Conservation (phyloP, 805 yeast genomes). For the Saccharomycopsis capsularis region DNA sequence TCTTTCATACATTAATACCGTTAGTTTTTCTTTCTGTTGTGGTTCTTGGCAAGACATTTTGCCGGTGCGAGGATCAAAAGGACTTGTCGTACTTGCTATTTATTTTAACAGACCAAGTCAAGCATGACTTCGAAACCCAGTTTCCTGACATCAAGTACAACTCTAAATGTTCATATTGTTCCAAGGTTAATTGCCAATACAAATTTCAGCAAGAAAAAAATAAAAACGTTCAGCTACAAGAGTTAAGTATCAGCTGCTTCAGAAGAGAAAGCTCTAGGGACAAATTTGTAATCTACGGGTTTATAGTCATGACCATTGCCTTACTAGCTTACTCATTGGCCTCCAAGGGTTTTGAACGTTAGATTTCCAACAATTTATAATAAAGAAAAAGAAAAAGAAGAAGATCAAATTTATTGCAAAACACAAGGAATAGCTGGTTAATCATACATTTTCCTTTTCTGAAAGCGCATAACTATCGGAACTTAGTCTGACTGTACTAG, state of each 20-base stretch:
- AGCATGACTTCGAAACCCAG: not conserved
- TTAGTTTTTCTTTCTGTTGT: not conserved
- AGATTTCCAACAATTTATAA: too few species aligned
- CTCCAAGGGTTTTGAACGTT: too few species aligned
- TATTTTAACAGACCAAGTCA: slow-evolving; percentile 5
- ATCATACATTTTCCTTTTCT: too few species aligned
- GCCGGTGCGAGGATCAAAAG: slow-evolving; percentile 16
- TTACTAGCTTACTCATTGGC: slow-evolving; percentile 8
- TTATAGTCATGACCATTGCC: slow-evolving; percentile 6
- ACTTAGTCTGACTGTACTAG: too few species aligned
- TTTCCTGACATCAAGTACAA: slow-evolving; percentile 3
- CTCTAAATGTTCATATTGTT: slow-evolving; percentile 16
- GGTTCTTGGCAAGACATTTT: slow-evolving; percentile 9
- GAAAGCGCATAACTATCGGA: too few species aligned
- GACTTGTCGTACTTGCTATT: slow-evolving; percentile 14
- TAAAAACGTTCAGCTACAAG: slow-evolving; percentile 7
- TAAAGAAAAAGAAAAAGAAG: too few species aligned
- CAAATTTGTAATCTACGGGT: slow-evolving; percentile 18
- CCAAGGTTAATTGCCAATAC: slow-evolving; percentile 15
- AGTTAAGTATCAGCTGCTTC: slow-evolving; percentile 17
- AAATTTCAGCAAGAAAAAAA: not conserved
- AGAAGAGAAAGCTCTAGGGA: slow-evolving; percentile 19
- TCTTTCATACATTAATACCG: too few species aligned
- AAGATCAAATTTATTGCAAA: too few species aligned
- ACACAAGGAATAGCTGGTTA: too few species aligned